Base-by-base conservation (phyloP, 139 green algal genomes). In the Axilococcus clingmanii region DNA sequence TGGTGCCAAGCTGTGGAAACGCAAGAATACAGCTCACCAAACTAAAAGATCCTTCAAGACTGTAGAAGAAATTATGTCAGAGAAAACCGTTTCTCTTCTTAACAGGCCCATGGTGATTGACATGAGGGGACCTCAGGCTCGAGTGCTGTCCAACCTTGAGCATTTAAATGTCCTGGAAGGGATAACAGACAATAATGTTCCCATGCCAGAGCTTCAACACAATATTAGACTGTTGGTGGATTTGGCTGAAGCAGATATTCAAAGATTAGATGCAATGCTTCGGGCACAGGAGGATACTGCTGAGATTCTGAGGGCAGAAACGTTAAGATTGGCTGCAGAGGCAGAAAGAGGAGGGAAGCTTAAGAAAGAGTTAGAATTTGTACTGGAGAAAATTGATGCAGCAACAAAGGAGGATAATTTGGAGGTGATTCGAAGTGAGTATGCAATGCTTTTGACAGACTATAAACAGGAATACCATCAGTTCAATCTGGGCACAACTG, bases 151-250 rank as follows among this genome's bases (percentile, higher is more conserved):
- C 19, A 89, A 96, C 65, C 23, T 97, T 54, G 78, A 90, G 58
- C 61, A 86, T 41, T 65, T 97, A 37, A 85, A 90, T 35, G 55
- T 65, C 7, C 34, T 22, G 23, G 57, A 80, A 55, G 62, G 76
- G 40, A 8, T 36, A 6, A 15, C 35, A 24, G 38, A 45, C 35
- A 6, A 20, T 22, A 29, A 52, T 29, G 46, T 19, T 20, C 88
- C 88, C 31, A 93, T 97, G 79, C 86, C 90, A 0, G 92, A 99
- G 78, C 75, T 99, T 48, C 81, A 94, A 68, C 92, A 98, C 78
- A 99, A 99, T 79, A 74, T 99, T 79, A 73, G 81, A 20, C 72
- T 96, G 66, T 68, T 95, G 43, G 83, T 94, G 15, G 83, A 93
- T 47, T 56, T 96, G 37, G 82, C 83, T 5, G 91, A 95, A 55